Conservation (phyloP, 805 yeast genomes). For the Metschnikowia reukaufii region DNA sequence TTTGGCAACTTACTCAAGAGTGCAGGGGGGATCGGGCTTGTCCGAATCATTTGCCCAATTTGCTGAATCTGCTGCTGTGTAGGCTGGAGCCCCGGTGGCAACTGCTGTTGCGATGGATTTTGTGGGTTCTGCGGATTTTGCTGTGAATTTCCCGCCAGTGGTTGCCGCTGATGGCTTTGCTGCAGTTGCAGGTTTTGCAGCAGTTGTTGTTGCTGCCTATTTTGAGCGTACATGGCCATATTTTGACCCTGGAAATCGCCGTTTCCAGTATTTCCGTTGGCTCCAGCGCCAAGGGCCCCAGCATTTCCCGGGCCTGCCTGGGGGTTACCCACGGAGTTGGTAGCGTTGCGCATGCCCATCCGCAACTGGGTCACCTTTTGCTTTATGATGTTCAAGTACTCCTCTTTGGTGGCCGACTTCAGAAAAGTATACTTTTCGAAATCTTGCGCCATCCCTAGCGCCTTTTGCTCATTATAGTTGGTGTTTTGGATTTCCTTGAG, state of each 20-base stretch:
- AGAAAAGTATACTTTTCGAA: constrained; percentile 66
- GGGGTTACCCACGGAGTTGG: constrained; percentile 22
- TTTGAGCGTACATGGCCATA: constrained; percentile 11
- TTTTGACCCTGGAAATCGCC: constrained; percentile 6
- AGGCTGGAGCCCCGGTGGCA: constrained; percentile 17
- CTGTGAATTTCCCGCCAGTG: not conserved
- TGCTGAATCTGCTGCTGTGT: constrained; percentile 37
- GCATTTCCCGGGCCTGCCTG: constrained; percentile 20
- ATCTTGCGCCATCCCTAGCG: constrained; percentile 58
- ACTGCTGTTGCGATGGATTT: constrained; percentile 2
- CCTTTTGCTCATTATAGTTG: constrained; percentile 36
- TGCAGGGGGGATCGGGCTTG: constrained; percentile 70
- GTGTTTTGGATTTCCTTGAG: constrained; percentile 38
- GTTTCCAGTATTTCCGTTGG: not conserved
- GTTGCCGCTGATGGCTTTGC: constrained; percentile 14
- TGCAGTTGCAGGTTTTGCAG: constrained; percentile 9
- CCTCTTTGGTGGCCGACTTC: constrained; percentile 56
- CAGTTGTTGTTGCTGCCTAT: constrained; percentile 5
- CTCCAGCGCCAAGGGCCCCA: not conserved
- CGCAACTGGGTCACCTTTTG: constrained; percentile 38
- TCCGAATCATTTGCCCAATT: constrained; percentile 49
- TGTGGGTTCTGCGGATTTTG: not conserved
- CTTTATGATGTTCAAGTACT: constrained; percentile 48
- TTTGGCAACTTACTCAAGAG: constrained; percentile 67
- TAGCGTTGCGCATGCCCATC: constrained; percentile 20